Evolutionary conservation across 768 basidiomycete species (phyloP), one percentile per base, ranked within the genome.

Genomic region (Strobilomyces dryophilus): DNA sequence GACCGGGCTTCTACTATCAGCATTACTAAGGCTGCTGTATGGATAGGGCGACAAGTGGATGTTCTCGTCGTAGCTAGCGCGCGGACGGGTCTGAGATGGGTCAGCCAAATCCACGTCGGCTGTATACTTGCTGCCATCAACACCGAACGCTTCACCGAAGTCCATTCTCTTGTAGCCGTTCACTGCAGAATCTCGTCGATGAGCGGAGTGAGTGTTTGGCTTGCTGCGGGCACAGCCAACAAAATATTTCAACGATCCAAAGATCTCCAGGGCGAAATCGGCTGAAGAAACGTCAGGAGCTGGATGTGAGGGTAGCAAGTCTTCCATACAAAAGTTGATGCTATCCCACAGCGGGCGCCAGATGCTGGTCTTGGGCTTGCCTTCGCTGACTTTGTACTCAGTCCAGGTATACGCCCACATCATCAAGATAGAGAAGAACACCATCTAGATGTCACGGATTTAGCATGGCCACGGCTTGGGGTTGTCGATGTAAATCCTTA

Each of bases 341-440:
- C 78, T 68, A 66, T 93, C 89, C 82, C 79, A 84, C 18, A 93
- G 68, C 2, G 91, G 85, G 31, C 80, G 75, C 79, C 85, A 81
- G 51, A 87, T 75, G 34, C 80, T 76, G 1, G 85, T 89, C 36
- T 76, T 68, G 8, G 64, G 62, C 1, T 64, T 59, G 15, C 75
- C 80, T 20, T 69, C 57, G n/a, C 15, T 37, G 27, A 71, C 56
- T n/a, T 62, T 69, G 70, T 94, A 95, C 59, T 93, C 92, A 0
- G 71, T 75, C 57, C 77, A 75, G 10, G 77, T 78, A 66, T 93
- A 95, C 0, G 92, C 87, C 88, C 89, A 94, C 73, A 80, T 79
- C 87, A 94, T 94, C 42, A 87, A 66, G 0, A 66, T 42, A 4
- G 90, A 74, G 65, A 94, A 93, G 63, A 92, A 73, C 42, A 92